Evolutionary conservation across 805 yeast genomes (phyloP), one percentile per base, ranked within the genome.

Genomic region (Pichia cabralensis): DNA sequence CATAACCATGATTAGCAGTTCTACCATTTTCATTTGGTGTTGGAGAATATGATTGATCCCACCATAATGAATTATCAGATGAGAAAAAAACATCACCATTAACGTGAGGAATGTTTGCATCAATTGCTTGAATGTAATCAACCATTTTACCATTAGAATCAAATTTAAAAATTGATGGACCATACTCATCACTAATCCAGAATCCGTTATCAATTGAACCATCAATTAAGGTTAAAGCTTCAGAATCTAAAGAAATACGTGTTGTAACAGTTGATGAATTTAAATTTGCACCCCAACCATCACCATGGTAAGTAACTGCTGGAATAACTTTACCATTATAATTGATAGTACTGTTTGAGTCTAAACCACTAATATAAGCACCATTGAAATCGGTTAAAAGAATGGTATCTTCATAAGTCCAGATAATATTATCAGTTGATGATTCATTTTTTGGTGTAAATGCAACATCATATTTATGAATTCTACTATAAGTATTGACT

Each of bases 111-210:
- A 53, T 22, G 25, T 53, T 37, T 5, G 59, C 55, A 17, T 42
- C 47, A 24, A 58, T 58, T 10, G 59, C 58, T 12, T 38, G 34
- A 19, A 52, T 44, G 26, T 43, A 54, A 17, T 52, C 58, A 24
- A 44, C 15, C 33, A 55, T 34, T 13, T 36, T 30, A 31, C 59
- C 60, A 16, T 37, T 27, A 11, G 55, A 34, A 37, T 42, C 43
- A 28, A 55, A 55, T 30, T 47, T 48, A 42, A 45, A 49, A 19
- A 52, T 30, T 19, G 48, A 47, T n/a, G 60, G 60, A 5, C 60
- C 60, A 33, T 55, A 55, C 34, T 54, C 60, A 39, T 55, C 60
- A 28, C 53, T 37, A 30, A 55, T 47, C 59, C 59, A 53, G 39
- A 55, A 55, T 2, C 60, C 60, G 27, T 54, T 52, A 21, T 34